These are phyloP conservation scores for Blastocystis sp. DNA, from an alignment of 352 stramenopile genomes.

Conservation along the genomic window DNA sequence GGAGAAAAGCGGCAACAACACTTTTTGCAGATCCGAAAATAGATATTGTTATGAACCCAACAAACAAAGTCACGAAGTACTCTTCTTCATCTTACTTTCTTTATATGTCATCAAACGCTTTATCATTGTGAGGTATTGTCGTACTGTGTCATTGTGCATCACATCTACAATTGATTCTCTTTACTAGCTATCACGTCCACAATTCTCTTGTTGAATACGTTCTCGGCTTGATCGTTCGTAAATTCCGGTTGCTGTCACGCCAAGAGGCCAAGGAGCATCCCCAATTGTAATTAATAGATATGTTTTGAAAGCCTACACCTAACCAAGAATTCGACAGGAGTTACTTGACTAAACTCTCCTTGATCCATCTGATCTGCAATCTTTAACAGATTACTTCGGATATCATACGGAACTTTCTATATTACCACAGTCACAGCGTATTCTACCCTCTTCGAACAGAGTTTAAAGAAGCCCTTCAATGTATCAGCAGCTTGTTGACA, in stretches of 20 bases:
- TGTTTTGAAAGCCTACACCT: conserved; percentile 16
- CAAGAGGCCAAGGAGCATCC: conserved; percentile 38
- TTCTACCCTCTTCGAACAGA: conserved; percentile 30
- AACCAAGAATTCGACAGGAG: background rate
- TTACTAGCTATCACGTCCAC: background rate
- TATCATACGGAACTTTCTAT: conserved; percentile 57
- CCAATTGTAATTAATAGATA: conserved; percentile 53
- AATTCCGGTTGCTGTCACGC: conserved; percentile 39
- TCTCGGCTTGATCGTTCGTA: conserved; percentile 48
- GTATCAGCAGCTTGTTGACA: conserved; percentile 54
- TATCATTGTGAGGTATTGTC: conserved; percentile 45
- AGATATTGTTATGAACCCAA: background rate
- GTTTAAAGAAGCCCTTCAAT: conserved; percentile 57
- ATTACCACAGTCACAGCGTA: background rate
- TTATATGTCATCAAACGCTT: conserved; percentile 58
- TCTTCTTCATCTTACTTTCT: background rate
- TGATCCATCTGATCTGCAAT: conserved; percentile 41
- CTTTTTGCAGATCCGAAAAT: conserved; percentile 24
- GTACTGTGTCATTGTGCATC: conserved; percentile 57
- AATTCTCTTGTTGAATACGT: conserved; percentile 32
- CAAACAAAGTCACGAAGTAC: background rate
- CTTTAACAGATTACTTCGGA: conserved; percentile 46
- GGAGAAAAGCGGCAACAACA: background rate
- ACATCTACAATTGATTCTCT: background rate
- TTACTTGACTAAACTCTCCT: conserved; percentile 19